A percentile compares a stretch with the other conserved stretches of the same genome.
Evolutionary conservation across 2,329 filamentous ascomycete genomes (phyloP).

Genomic region (Pseudocercospora macadamiae): DNA sequence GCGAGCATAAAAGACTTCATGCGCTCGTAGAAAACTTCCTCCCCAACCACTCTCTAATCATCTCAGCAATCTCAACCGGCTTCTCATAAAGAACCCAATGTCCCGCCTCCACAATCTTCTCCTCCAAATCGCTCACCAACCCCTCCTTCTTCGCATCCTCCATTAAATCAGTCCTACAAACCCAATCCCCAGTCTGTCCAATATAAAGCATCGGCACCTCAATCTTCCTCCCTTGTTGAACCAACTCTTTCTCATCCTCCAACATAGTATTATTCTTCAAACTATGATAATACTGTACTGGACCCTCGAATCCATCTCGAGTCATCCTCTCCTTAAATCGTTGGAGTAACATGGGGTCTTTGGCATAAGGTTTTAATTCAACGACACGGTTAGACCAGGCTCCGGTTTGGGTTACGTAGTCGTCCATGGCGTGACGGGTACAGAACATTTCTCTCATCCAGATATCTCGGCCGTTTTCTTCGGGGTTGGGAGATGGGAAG

Average conservation of each 20-base stretch:
- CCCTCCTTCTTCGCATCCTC: conserved; percentile 27
- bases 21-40: conserved; percentile 39
- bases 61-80: conserved; percentile 31
- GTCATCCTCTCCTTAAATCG: conserved; percentile 41
- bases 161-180: conserved; percentile 32
- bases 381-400: conserved; percentile 27
- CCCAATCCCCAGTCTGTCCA: conserved; percentile 33
- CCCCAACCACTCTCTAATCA: conserved; percentile 27
- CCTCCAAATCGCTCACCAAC: conserved; percentile 29
- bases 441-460: conserved; percentile 44
- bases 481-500: conserved; percentile 21
- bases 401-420: conserved; percentile 29
- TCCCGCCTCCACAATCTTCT: conserved; percentile 25
- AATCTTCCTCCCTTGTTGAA: conserved; percentile 35
- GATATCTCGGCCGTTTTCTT: conserved; percentile 32
- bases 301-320: conserved; percentile 37
- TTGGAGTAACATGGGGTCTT: conserved; percentile 32
- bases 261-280: conserved; percentile 34
- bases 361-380: conserved; percentile 41
- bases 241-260: conserved; percentile 30
- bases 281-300: conserved; percentile 45
- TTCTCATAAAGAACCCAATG: conserved; percentile 36
- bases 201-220: conserved; percentile 40
- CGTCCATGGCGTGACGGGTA: conserved; percentile 40
- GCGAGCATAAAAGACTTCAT: too few species aligned